Base-by-base conservation (phyloP, 306 rosid genomes). In the Medicago ruthenica region DNA sequence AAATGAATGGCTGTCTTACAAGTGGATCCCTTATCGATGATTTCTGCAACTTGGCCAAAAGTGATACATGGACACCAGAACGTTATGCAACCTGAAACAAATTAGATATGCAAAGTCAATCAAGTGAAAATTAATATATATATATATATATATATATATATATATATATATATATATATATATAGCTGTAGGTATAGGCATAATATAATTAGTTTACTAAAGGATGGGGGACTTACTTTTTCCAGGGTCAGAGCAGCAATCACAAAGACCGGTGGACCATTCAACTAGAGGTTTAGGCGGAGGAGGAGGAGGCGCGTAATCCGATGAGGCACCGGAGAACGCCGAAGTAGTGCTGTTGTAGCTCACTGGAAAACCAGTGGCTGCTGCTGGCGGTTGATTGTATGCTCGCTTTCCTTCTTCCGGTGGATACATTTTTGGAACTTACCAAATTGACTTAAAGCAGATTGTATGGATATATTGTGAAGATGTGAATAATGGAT, bases 51-150 rank as follows among this genome's bases (percentile, higher is more conserved):
- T 51, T 22, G 82, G 16, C 98, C 98, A 48, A 93, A 93, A 4
- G 98, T 87, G 31, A 93, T 21, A 64, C 97, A 91, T 4, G 97
- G 98, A 64, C 96, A 93, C 87, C 91, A 93, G 3, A 39, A 68
- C 0, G 93, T 86, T 9, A 86, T 1, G 81, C 98, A 91, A 44
- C 96, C 97, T 91, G 82, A 68, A 67, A 72, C 39, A 12, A 54
- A 36, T 13, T 20, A 40, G 6, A n/a, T 10, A 13, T 60, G 10
- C 11, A 5, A 6, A 60, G n/a, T 16, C 58, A 51, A 51, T 17
- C 22, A 55, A 9, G 20, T n/a, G 1, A 51, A 51, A 51, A 51
- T 6, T n/a, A 16, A 51, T 27, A 27, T 24, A 24, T 2, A 24
- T 27, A 27, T 48, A 48, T 50, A 54, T 18, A 16, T 8, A 9